Base-by-base conservation (phyloP, 345 rosid species). In the Hibiscus trionum region DNA sequence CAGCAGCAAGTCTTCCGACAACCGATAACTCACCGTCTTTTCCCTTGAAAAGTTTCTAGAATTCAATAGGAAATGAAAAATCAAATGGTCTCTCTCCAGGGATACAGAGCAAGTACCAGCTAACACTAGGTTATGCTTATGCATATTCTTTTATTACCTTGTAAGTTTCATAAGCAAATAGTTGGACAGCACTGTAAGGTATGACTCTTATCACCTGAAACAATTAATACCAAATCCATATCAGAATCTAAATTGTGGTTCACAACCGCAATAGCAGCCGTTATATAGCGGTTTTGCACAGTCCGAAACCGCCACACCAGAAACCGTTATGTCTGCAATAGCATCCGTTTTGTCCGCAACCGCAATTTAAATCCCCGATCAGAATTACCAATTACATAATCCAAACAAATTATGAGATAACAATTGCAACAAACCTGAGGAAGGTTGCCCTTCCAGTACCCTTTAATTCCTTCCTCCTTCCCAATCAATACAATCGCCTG, bases 401-500 rank as follows among this genome's bases (percentile, higher is more conserved):
- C 71, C 16, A 12, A 17, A 0, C 35, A 70, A 21, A 53, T n/a
- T 49, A 53, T n/a, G 35, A 11, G 76, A 75, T 21, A 19, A 33
- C 42, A 59, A 76, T 72, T 17, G 49, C 14, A 64, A 44, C 39
- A 75, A 53, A 91, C 97, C 98, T 95, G 99, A 29, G 99, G 99
- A 65, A 95, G 88, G 79, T 95, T 95, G 75, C 98, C 99, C 74
- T 95, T 95, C 99, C 99, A 90, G 64, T 90, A 95, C n/a, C 99
- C 98, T 83, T 89, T 95, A 14, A 95, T 56, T 69, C 99, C 99
- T 79, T 89, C 97, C 74, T 95, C 96, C 81, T 92, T 90, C 53
- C 89, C 93, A 76, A 92, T 87, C 83, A 88, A 50, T 61, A 84
- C 67, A 17, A 89, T 83, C 31, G 99, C 99, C 98, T 95, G 80